These are phyloP conservation scores for Saksenaea oblongispora DNA, from an alignment of 371 early-diverging fungal species.

Conservation along the genomic window DNA sequence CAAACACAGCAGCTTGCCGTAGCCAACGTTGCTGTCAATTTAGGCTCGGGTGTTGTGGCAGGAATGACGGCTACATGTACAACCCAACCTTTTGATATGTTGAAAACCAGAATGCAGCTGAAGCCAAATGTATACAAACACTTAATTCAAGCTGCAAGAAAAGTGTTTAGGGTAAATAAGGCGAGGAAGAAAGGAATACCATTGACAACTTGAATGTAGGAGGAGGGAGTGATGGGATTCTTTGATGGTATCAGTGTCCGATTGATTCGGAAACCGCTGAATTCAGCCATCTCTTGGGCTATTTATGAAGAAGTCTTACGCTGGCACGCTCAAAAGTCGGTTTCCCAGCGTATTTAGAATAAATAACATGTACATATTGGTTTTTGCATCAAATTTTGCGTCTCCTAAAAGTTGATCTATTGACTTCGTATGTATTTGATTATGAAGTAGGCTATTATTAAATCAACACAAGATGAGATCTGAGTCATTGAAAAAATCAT, in stretches of 20 bases:
- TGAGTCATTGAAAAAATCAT: too few species aligned
- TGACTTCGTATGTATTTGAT: background rate
- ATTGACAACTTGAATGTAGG: conserved; percentile 29
- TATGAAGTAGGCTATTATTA: too few species aligned
- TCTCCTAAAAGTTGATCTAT: background rate
- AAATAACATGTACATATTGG: background rate
- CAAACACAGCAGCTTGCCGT: conserved; percentile 14
- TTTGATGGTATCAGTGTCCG: conserved; percentile 88
- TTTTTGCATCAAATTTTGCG: background rate
- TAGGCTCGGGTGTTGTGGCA: conserved; percentile 60
- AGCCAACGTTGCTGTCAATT: conserved; percentile 43
- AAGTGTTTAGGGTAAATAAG: conserved; percentile 60
- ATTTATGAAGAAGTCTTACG: conserved; percentile 85
- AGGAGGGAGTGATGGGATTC: conserved; percentile 76
- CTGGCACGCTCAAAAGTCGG: background rate
- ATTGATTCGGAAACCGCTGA: conserved; percentile 82
- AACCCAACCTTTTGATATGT: conserved; percentile 94
- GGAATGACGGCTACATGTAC: conserved; percentile 78
- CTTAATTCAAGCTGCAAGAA: conserved; percentile 59
- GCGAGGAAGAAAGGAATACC: background rate
- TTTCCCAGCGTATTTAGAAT: background rate
- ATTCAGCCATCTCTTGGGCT: conserved; percentile 93
- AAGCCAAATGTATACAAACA: conserved; percentile 75
- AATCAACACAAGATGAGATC: too few species aligned
- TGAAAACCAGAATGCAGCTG: conserved; percentile 92